Percentiles rank a stretch among this genome's conserved stretches.
Evolutionary conservation across 2,329 filamentous ascomycete species (phyloP).

Genomic region (Colletotrichum caudatum): DNA sequence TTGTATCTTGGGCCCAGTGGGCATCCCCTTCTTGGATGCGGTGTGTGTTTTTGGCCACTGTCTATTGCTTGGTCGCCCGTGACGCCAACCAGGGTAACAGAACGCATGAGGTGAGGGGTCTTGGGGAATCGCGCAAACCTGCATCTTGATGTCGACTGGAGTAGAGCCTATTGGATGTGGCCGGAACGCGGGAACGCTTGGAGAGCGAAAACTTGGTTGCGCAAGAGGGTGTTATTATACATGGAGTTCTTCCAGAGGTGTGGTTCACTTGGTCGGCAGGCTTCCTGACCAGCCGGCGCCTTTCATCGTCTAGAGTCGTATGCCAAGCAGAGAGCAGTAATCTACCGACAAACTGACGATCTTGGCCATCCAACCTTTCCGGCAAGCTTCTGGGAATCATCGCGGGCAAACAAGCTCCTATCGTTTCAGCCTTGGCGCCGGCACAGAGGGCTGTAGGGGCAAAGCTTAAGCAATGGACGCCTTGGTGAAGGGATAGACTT

Average conservation of each 20-base stretch:
- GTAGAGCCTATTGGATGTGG: not conserved
- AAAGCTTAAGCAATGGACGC: not conserved
- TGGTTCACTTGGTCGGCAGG: not conserved
- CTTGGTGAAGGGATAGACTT: too few species aligned
- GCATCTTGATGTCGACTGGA: slow-evolving; percentile 23
- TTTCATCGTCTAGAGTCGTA: not conserved
- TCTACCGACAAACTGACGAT: slow-evolving; percentile 17
- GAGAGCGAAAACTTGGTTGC: not conserved
- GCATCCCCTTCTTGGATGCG: not conserved
- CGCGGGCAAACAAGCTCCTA: not conserved
- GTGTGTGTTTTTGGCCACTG: not conserved
- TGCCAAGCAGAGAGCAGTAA: too few species aligned
- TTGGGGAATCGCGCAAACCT: slow-evolving; percentile 35
- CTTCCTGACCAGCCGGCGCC: not conserved
- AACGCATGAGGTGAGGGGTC: not conserved
- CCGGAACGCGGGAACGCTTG: too few species aligned
- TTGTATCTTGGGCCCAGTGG: not conserved
- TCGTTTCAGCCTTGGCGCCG: not conserved
- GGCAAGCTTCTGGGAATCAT: slow-evolving; percentile 21
- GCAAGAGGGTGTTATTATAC: not conserved
- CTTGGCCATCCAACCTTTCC: slow-evolving; percentile 17
- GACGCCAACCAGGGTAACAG: slow-evolving; percentile 3
- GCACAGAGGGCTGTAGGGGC: not conserved
- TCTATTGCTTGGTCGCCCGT: slow-evolving; percentile 18
- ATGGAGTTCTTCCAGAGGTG: not conserved